Evolutionary conservation across 352 stramenopile species (phyloP), one percentile per base, ranked within the genome.

Genomic region (Phytophthora cactorum): DNA sequence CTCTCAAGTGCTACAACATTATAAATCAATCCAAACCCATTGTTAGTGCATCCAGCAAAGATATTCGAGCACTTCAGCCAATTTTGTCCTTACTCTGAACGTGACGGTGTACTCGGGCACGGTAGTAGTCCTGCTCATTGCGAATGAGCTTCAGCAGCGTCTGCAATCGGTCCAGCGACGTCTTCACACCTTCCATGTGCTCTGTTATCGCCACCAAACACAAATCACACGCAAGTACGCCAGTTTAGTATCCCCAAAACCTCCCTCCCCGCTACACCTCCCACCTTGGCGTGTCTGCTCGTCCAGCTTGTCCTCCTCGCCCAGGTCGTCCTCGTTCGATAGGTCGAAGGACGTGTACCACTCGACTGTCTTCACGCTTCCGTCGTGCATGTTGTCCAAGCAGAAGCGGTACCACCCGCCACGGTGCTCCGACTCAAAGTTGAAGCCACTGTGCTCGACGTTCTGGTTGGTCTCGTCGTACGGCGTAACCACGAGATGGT

Each of bases 341-440:
- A 95, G 70, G 27, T 91, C 85, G 52, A 89, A 93, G 51, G 82
- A 88, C 62, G 85, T 93, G 77, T 89, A 92, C 62, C 91, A 92
- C 72, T 95, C 84, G 34, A 95, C 79, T 38, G 78, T 66, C 75
- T 93, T 95, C 27, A 68, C 69, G 22, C 79, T 87, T 34, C 70
- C 68, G 69, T 82, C 88, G 69, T 95, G 87, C 62, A 69, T 70
- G 70, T 95, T 95, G 66, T 89, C 79, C 15, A 95, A 64, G 52
- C 87, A 95, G 46, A 93, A 95, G 73, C 91, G 91, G 75, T 95
- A 95, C 80, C 84, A 95, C 25, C 87, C 87, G 45, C 85, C 85
- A 52, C 85, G 84, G 66, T 93, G 83, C 72, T 95, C 87, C 60
- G 85, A 90, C 47, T 93, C 79, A 59, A 93, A 95, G 69, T 95